A percentile compares a stretch with the other conserved stretches of the same genome.
Evolutionary conservation across 129 eudicot species (phyloP).

Genomic region (Oenanthe sinensis): DNA sequence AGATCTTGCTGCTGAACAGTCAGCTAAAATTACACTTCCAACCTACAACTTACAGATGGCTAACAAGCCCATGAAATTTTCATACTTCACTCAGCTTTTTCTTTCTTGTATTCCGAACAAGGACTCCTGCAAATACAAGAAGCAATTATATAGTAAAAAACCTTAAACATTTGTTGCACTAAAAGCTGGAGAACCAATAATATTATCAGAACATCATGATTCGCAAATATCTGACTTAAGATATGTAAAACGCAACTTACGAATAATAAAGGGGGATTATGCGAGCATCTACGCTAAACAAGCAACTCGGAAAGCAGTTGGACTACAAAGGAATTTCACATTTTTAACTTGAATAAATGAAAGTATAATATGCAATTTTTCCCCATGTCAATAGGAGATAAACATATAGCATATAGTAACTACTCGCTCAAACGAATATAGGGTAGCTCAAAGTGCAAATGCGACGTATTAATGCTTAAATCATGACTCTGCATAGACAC

Average conservation of each 20-base stretch:
- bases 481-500: background rate
- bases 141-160: background rate
- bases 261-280: background rate
- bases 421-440: background rate
- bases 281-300: background rate
- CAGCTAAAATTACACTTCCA: background rate
- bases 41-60: background rate
- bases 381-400: background rate
- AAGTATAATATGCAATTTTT: background rate
- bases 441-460: background rate
- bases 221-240: background rate
- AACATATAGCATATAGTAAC: background rate
- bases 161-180: background rate
- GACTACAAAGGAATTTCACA: background rate
- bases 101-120: background rate
- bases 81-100: background rate
- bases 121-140: background rate
- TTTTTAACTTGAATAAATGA: background rate
- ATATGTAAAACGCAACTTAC: background rate
- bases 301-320: background rate
- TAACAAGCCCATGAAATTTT: background rate
- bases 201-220: background rate
- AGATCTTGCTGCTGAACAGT: background rate
- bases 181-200: background rate
- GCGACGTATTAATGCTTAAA: background rate